phyloP scores from a whole-genome alignment of 1,284 basidiomycete genomes.

The Cutaneotrichosporon sp. region DNA sequence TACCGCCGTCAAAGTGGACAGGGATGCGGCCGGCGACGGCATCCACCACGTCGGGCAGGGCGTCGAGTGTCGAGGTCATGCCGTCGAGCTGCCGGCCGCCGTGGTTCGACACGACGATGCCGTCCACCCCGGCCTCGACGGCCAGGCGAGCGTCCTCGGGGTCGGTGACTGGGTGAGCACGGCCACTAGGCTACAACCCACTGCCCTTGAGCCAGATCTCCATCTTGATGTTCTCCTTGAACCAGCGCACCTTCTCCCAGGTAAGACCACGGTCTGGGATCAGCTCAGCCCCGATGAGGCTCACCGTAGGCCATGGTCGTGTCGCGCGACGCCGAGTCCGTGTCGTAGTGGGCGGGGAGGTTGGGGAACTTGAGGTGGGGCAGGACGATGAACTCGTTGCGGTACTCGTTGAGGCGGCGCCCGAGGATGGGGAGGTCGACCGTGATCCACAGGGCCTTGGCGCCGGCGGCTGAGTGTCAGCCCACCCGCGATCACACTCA shows the following conservation, averaged over 20 bases:
- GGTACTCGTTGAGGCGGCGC: conserved; percentile 27
- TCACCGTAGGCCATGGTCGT: conserved; percentile 20
- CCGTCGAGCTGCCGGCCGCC: conserved; percentile 47
- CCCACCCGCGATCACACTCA: conserved; percentile 9
- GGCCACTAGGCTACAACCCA: background rate
- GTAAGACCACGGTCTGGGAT: conserved; percentile 18
- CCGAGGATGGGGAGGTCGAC: conserved; percentile 36
- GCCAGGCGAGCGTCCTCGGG: conserved; percentile 40
- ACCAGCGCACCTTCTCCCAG: conserved; percentile 25
- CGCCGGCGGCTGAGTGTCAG: conserved; percentile 25
- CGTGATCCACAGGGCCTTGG: conserved; percentile 32
- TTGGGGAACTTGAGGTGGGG: conserved; percentile 20
- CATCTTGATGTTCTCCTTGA: conserved; percentile 16
- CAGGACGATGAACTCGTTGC: conserved; percentile 26
- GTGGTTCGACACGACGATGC: conserved; percentile 39
- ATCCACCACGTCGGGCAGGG: conserved; percentile 30
- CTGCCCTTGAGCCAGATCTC: conserved; percentile 32
- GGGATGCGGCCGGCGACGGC: conserved; percentile 34
- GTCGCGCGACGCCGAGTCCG: conserved; percentile 16
- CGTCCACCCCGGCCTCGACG: conserved; percentile 32
- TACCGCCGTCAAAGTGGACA: conserved; percentile 42
- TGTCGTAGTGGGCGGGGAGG: conserved; percentile 18
- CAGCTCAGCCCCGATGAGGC: no score
- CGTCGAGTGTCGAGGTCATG: conserved; percentile 30
- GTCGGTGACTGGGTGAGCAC: background rate